Conservation (phyloP, 1,139 yeast species). For the Pichia sp. region DNA sequence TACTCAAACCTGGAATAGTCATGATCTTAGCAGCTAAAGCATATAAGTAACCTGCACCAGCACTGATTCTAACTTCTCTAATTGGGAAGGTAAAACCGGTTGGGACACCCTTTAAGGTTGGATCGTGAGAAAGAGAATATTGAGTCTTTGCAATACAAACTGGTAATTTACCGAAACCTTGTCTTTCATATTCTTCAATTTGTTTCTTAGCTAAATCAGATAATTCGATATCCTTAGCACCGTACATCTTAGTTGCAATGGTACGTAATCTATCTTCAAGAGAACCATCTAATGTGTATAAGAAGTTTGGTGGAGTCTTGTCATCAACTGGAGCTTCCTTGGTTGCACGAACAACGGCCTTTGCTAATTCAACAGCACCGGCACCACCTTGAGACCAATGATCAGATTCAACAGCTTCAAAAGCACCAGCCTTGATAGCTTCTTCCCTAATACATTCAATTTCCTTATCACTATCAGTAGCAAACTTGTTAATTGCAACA, state of each 20-base stretch:
- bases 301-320: conserved; percentile 45
- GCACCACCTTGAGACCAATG: conserved; percentile 84
- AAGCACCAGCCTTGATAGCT: conserved; percentile 72
- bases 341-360: conserved; percentile 65
- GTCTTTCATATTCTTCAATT: conserved; percentile 61
- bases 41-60: conserved; percentile 82
- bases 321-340: conserved; percentile 32
- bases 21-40: conserved; percentile 82
- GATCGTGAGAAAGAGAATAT: conserved; percentile 79
- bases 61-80: conserved; percentile 75
- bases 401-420: conserved; percentile 69
- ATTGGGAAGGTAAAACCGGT: conserved; percentile 76
- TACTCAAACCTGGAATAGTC: conserved; percentile 83
- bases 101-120: conserved; percentile 80
- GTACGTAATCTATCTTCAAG: conserved; percentile 64
- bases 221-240: conserved; percentile 67
- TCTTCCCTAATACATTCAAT: conserved; percentile 59
- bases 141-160: conserved; percentile 85
- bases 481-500: conserved; percentile 76
- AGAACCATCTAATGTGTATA: conserved; percentile 58
- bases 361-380: conserved; percentile 69
- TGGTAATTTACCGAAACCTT: conserved; percentile 74
- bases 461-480: conserved; percentile 69
- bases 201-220: conserved; percentile 66
- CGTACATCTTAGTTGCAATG: conserved; percentile 74